Evolutionary conservation across 2,329 filamentous ascomycete genomes (phyloP).

Genomic region (Knoxdaviesia capensis): DNA sequence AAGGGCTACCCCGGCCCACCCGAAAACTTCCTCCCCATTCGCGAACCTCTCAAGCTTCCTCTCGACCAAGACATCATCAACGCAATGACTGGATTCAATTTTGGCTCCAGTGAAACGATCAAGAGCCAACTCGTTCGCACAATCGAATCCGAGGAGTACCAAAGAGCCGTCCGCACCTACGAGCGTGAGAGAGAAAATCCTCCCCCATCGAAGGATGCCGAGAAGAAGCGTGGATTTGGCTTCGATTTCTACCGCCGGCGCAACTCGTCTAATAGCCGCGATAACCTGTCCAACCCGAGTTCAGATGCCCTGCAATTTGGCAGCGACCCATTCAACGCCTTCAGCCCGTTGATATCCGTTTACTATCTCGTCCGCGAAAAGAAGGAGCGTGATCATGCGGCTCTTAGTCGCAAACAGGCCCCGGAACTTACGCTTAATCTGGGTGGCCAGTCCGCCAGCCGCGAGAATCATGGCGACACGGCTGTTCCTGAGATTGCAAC

Average conservation of each 20-base stretch:
- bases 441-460: constrained; percentile 16
- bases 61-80: constrained; percentile 68
- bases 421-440: constrained; percentile 11
- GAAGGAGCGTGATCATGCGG: constrained; percentile 51
- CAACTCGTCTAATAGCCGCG: constrained; percentile 73
- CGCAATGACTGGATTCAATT: constrained; percentile 97
- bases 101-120: constrained; percentile 72
- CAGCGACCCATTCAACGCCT: constrained; percentile 79
- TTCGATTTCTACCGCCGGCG: constrained; percentile 96
- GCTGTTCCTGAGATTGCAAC: constrained; percentile 53
- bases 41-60: constrained; percentile 71
- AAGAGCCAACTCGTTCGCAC: constrained; percentile 61
- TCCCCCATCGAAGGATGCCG: constrained; percentile 39
- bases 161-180: constrained; percentile 54
- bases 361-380: constrained; percentile 97
- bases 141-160: constrained; percentile 89
- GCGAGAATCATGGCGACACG: constrained; percentile 5
- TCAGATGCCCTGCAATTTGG: constrained; percentile 67
- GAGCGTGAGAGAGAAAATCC: constrained; percentile 44
- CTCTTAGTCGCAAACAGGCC: background rate
- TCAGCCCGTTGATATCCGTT: constrained; percentile 75
- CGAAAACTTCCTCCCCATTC: constrained; percentile 68
- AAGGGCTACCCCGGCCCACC: constrained; percentile 77
- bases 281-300: constrained; percentile 70
- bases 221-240: constrained; percentile 68